These are phyloP conservation scores for Sordariomycetes sp. DNA, from an alignment of 2,329 filamentous ascomycete species.

Conservation along the genomic window DNA sequence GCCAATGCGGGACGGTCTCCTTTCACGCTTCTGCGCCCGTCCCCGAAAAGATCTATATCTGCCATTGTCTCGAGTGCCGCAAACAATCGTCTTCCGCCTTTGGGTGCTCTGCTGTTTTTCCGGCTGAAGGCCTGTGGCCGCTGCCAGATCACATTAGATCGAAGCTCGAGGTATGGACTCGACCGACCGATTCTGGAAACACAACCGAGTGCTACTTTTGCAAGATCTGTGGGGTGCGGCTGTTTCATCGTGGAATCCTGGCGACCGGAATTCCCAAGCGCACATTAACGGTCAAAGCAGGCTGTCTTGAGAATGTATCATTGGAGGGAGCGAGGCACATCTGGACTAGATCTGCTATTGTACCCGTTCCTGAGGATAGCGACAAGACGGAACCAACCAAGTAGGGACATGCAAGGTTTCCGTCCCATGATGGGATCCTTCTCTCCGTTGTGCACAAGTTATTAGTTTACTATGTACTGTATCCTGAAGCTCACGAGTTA, in stretches of 20 bases:
- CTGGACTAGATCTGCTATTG: constrained; percentile 31
- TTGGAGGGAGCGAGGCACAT: constrained; percentile 33
- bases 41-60: constrained; percentile 29
- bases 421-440: too few relatives aligned
- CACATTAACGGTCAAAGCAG: constrained; percentile 36
- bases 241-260: constrained; percentile 33
- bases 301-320: constrained; percentile 29
- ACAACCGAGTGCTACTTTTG: constrained; percentile 34
- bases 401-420: too few relatives aligned
- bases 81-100: constrained; percentile 35
- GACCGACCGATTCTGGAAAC: constrained; percentile 27
- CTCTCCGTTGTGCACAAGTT: too few relatives aligned
- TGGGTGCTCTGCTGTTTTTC: constrained; percentile 34
- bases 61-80: constrained; percentile 36
- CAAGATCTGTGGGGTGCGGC: constrained; percentile 31
- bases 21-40: constrained; percentile 23
- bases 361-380: constrained; percentile 30
- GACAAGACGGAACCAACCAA: constrained; percentile 3
- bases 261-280: constrained; percentile 24
- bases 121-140: constrained; percentile 28
- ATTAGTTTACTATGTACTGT: too few relatives aligned
- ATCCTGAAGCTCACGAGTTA: too few relatives aligned
- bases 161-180: constrained; percentile 25
- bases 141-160: constrained; percentile 19
- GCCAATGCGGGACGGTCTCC: constrained; percentile 29